Percentiles rank a stretch among this genome's conserved stretches.
phyloP scores from a whole-genome alignment of 2,329 filamentous ascomycete genomes.

The Arthrobotrys sphaeroides region DNA sequence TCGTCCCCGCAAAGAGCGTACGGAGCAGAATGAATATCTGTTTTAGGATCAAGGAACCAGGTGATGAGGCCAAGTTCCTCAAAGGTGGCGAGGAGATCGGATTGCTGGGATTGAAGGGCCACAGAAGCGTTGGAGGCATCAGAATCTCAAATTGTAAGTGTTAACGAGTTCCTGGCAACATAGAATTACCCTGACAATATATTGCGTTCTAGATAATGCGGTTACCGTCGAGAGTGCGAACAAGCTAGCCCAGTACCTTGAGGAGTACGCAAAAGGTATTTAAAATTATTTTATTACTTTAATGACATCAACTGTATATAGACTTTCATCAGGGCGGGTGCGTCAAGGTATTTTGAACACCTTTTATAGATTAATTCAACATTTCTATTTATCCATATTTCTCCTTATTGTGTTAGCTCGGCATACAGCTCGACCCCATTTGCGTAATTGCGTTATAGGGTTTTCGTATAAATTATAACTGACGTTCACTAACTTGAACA shows the following conservation, averaged over 20 bases:
- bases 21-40: constrained; percentile 96
- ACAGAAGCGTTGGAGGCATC: constrained; percentile 86
- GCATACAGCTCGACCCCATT: no score
- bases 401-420: background rate
- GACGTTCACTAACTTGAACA: constrained; percentile 28
- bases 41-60: constrained; percentile 74
- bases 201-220: constrained; percentile 51
- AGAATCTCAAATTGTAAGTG: constrained; percentile 90
- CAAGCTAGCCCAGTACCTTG: constrained; percentile 73
- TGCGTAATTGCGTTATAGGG: no score
- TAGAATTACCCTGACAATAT: no score
- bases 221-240: constrained; percentile 73
- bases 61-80: constrained; percentile 82
- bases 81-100: constrained; percentile 74
- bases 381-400: background rate
- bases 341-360: background rate
- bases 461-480: background rate
- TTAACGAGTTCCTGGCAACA: no score
- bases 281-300: constrained; percentile 24
- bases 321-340: background rate
- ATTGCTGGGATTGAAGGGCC: constrained; percentile 84
- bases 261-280: constrained; percentile 64
- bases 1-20: constrained; percentile 78
- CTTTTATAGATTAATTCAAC: constrained; percentile 22
- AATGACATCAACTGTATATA: constrained; percentile 25